Conservation (phyloP, 2,329 filamentous ascomycete genomes). For the Penicillium sp. region DNA sequence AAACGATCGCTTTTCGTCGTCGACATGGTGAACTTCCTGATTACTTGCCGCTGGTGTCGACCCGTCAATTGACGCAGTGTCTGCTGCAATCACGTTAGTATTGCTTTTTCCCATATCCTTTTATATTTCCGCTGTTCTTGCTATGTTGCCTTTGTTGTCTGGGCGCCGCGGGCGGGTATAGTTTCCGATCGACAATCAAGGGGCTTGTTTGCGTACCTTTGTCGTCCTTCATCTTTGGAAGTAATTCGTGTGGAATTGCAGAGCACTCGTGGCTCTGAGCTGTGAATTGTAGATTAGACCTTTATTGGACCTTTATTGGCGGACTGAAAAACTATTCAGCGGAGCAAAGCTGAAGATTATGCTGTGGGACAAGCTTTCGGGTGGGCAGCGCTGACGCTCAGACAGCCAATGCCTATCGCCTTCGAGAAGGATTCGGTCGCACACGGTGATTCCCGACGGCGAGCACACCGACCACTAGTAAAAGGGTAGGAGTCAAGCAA, state of each 20-base stretch:
- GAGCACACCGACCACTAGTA: background rate
- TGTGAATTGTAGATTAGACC: background rate
- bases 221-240: constrained; percentile 1
- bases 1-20: constrained; percentile 16
- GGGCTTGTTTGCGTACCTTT: constrained; percentile 3
- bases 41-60: constrained; percentile 27
- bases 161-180: background rate
- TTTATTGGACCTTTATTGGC: background rate
- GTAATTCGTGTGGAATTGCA: background rate
- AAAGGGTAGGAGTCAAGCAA: constrained; percentile 2
- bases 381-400: constrained; percentile 7
- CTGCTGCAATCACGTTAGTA: background rate
- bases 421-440: constrained; percentile 3
- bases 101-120: background rate
- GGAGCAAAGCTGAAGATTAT: constrained; percentile 5
- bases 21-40: constrained; percentile 13
- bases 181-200: background rate
- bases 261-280: constrained; percentile 1
- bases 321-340: background rate
- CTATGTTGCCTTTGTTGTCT: background rate
- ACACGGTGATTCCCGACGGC: background rate
- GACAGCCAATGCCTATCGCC: background rate
- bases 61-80: constrained; percentile 23
- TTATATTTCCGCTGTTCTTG: background rate
- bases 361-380: constrained; percentile 5